phyloP scores from a whole-genome alignment of 768 basidiomycete species.

The Termitomyces sp. region DNA sequence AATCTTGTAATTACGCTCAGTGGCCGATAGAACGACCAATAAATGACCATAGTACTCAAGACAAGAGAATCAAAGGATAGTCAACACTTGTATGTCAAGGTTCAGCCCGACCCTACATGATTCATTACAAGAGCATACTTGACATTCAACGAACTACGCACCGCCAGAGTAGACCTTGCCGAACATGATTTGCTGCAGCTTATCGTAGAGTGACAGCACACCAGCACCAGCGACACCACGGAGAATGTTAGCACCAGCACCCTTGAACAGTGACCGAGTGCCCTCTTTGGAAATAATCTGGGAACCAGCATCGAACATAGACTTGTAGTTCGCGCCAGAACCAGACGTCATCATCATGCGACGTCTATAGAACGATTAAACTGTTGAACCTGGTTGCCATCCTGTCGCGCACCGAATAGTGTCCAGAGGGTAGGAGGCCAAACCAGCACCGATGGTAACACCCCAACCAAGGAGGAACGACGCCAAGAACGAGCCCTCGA shows the following conservation, averaged over 20 bases:
- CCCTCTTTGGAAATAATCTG: conserved; percentile 96
- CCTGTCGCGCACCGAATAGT: conserved; percentile 66
- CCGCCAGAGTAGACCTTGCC: conserved; percentile 99
- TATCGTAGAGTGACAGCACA: conserved; percentile 98
- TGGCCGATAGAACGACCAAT: too few species aligned
- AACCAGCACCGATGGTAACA: conserved; percentile 99
- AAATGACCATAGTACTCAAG: not conserved
- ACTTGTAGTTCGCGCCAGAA: conserved; percentile 94
- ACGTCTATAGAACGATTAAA: conserved; percentile 60
- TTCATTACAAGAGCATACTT: not conserved
- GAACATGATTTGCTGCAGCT: conserved; percentile 93
- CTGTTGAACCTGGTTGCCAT: not conserved
- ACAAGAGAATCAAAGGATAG: not conserved
- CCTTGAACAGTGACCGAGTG: conserved; percentile 94
- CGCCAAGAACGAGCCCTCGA: conserved; percentile 94
- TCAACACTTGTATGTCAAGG: conserved; percentile 4
- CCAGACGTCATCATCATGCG: conserved; percentile 99
- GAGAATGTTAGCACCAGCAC: conserved; percentile 92
- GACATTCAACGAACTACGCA: conserved; percentile 23
- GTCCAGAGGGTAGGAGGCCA: conserved; percentile 94
- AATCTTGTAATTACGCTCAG: too few species aligned
- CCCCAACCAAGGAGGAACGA: conserved; percentile 98
- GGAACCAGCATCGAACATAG: conserved; percentile 94
- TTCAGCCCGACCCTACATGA: conserved; percentile 40
- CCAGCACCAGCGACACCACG: conserved; percentile 99